Evolutionary conservation across 1,284 basidiomycete genomes (phyloP).

Genomic region (Pseudozyma pruni): DNA sequence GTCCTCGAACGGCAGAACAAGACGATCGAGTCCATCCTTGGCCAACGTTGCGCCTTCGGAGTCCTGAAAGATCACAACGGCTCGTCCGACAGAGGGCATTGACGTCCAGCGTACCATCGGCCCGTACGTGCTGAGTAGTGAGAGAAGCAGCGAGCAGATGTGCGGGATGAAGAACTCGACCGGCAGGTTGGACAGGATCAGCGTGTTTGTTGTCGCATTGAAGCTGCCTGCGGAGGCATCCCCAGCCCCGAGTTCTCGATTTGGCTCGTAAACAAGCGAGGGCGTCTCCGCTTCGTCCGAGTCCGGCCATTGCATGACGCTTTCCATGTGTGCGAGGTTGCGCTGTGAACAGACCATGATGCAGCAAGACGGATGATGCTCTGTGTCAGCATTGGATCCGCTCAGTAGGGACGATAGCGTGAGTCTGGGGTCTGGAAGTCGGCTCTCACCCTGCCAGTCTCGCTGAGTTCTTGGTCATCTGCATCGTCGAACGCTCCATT

Average conservation of each 20-base stretch:
- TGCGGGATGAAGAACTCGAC: slow-evolving; percentile 57
- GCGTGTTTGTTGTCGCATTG: slow-evolving; percentile 49
- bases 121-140: slow-evolving; percentile 61
- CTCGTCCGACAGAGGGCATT: slow-evolving; percentile 56
- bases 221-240: not conserved
- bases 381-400: slow-evolving; percentile 9
- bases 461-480: slow-evolving; percentile 73
- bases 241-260: too few relatives aligned
- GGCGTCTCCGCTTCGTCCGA: slow-evolving; percentile 26
- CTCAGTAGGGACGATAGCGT: slow-evolving; percentile 84
- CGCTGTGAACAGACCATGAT: slow-evolving; percentile 24
- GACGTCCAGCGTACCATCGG: slow-evolving; percentile 59
- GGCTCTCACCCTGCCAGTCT: slow-evolving; percentile 92
- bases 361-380: slow-evolving; percentile 1
- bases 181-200: slow-evolving; percentile 61
- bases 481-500: slow-evolving; percentile 73
- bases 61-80: slow-evolving; percentile 56
- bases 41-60: slow-evolving; percentile 42
- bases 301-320: slow-evolving; percentile 50
- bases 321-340: slow-evolving; percentile 47
- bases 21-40: slow-evolving; percentile 56
- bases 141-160: slow-evolving; percentile 53
- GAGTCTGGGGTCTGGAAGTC: slow-evolving; percentile 80
- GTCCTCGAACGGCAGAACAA: slow-evolving; percentile 55
- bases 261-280: slow-evolving; percentile 7